A percentile compares a stretch with the other conserved stretches of the same genome.
These are phyloP conservation scores for Handroanthus guayacan DNA, from an alignment of 257 asterid genomes.

Conservation along the genomic window DNA sequence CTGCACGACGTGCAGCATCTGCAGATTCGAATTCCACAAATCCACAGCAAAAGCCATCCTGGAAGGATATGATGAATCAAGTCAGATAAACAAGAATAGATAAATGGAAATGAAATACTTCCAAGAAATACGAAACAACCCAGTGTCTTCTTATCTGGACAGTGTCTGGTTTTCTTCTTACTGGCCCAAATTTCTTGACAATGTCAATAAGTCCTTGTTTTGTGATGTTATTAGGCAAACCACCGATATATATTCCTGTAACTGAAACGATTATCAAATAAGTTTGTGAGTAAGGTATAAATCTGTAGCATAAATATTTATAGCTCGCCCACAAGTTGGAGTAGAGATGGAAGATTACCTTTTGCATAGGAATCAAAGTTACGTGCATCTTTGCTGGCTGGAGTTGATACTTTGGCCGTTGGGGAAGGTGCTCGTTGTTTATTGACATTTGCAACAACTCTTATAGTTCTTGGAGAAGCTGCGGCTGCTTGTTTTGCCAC, in stretches of 20 bases:
- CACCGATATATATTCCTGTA: slow-evolving; percentile 57
- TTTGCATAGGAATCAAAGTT: slow-evolving; percentile 28
- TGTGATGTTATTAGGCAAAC: slow-evolving; percentile 53
- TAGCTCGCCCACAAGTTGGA: neutral
- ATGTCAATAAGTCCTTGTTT: slow-evolving; percentile 47
- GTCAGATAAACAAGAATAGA: slow-evolving; percentile 23
- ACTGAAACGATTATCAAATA: slow-evolving; percentile 30
- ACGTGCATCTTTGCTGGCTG: slow-evolving; percentile 25
- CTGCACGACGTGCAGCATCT: slow-evolving; percentile 65
- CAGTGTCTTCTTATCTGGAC: slow-evolving; percentile 55
- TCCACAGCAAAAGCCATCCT: slow-evolving; percentile 78
- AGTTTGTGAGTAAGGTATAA: too few relatives aligned
- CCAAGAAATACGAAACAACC: slow-evolving; percentile 39
- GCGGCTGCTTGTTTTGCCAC: slow-evolving; percentile 47
- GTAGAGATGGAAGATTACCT: slow-evolving; percentile 36
- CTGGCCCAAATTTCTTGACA: slow-evolving; percentile 60
- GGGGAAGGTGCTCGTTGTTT: slow-evolving; percentile 34
- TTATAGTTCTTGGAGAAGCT: slow-evolving; percentile 37
- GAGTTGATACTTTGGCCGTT: slow-evolving; percentile 25
- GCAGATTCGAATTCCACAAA: slow-evolving; percentile 75
- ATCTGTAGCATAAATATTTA: neutral
- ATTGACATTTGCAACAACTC: slow-evolving; percentile 29
- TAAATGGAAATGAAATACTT: neutral
- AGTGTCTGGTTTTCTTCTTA: slow-evolving; percentile 41
- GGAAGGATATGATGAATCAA: slow-evolving; percentile 25